phyloP scores from a whole-genome alignment of 768 basidiomycete species.

The Omphalotus guepiniiformis region DNA sequence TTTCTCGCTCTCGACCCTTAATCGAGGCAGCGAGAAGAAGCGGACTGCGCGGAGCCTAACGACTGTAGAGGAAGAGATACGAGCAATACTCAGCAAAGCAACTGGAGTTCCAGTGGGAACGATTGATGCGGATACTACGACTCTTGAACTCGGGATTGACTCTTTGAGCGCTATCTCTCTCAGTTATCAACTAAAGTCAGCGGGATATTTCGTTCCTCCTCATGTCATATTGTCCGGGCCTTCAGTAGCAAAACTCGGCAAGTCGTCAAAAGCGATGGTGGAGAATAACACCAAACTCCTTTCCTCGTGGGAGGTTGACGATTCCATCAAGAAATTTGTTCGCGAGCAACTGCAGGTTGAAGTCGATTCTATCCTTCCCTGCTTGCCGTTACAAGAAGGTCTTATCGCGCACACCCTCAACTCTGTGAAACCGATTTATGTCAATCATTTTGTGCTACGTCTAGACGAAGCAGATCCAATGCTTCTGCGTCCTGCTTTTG shows the following conservation, averaged over 20 bases:
- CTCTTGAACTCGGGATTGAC: conserved; percentile 7
- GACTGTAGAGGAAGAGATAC: conserved; percentile 1
- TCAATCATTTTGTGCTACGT: conserved; percentile 7
- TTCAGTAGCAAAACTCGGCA: neutral
- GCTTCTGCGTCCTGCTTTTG: conserved; percentile 1
- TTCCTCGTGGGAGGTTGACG: neutral
- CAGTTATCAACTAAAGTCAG: conserved; percentile 4
- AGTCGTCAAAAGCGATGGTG: neutral
- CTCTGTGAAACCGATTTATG: conserved; percentile 3
- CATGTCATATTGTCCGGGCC: conserved; percentile 7
- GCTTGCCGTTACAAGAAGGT: conserved; percentile 7
- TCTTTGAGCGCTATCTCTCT: conserved; percentile 7
- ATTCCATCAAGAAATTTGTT: neutral
- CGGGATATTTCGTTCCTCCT: conserved; percentile 6
- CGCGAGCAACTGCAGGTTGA: neutral
- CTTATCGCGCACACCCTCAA: conserved; percentile 7
- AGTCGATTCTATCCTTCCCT: neutral
- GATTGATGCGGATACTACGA: conserved; percentile 1
- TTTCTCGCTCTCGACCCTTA: neutral
- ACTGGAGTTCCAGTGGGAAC: neutral
- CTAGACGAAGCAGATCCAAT: neutral
- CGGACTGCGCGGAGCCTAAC: neutral
- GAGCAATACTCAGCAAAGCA: conserved; percentile 3
- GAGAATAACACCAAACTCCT: neutral
- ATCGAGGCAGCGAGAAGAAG: neutral